Base-by-base conservation (phyloP, 176 grass and related monocot species). In the Oryza punctata region DNA sequence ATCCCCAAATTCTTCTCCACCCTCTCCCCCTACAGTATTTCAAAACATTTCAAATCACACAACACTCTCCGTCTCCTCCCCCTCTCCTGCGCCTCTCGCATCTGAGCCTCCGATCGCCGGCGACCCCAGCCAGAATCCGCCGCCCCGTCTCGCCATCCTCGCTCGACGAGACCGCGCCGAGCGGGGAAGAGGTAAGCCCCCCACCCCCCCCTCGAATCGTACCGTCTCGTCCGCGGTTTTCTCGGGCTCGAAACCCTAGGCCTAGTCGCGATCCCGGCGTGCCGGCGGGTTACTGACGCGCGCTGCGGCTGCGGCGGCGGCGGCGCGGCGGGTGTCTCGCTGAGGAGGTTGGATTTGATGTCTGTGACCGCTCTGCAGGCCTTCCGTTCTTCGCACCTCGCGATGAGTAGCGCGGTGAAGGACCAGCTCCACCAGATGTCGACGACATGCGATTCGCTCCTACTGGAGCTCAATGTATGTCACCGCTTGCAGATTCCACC, bases 381-480 rank as follows among this genome's bases (percentile, higher is more conserved):
- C 60, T 66, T 59, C 21, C 23, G 81, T 35, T 46, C 23, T 12
- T 57, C 61, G 69, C 44, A 12, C 64, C 57, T 86, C 44, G 38
- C 69, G 72, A 94, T 98, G 91, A 71, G 85, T 68, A 80, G 83
- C 57, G 23, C 73, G 16, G 57, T 74, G 38, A 98, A 70, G 60
- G 91, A 93, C 13, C 89, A 98, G 77, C 83, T 93, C 66, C 72
- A 82, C 46, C 88, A 80, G 82, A 67, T 97, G 87, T 85, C 86
- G 63, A 97, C 72, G 74, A 79, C 91, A 15, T 93, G 89, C 3
- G 85, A 90, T 46, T 89, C 96, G 32, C 91, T 98, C 45, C 79
- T 98, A 47, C 72, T 91, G 57, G 91, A 95, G 67, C 91, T 98
- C 86, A 86, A 93, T 78, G 96, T 98, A 83, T 54, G 77, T 24